Evolutionary conservation across 306 rosid species (phyloP).

Genomic region (Dalbergia cochinchinensis): DNA sequence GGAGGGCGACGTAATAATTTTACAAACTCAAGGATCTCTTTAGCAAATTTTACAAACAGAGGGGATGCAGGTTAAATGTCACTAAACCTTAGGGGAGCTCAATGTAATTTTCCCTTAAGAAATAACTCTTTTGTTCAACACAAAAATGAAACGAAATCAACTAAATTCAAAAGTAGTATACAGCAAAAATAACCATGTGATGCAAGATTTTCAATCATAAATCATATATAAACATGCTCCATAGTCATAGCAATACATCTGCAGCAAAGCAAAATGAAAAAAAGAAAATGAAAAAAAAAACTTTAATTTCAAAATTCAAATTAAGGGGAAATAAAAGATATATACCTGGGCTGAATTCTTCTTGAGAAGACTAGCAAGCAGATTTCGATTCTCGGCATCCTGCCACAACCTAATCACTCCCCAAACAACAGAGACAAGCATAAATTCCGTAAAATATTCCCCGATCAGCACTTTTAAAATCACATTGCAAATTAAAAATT

Average conservation of each 20-base stretch:
- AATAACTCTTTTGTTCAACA: too few species aligned
- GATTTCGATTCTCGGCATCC: slow-evolving; percentile 87
- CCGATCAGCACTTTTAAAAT: slow-evolving; percentile 23
- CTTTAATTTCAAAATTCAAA: neutral
- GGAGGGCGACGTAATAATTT: too few species aligned
- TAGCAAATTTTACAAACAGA: too few species aligned
- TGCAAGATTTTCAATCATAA: neutral
- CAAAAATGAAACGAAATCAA: neutral
- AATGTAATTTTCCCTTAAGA: too few species aligned
- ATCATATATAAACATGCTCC: neutral
- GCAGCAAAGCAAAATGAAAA: neutral
- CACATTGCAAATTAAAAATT: neutral
- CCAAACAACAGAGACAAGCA: neutral
- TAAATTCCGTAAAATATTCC: slow-evolving; percentile 8
- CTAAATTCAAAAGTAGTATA: neutral
- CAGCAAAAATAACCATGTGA: neutral
- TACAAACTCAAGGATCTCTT: too few species aligned
- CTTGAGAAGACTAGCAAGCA: slow-evolving; percentile 73
- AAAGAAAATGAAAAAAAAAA: neutral
- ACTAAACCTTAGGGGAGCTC: too few species aligned
- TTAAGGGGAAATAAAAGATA: neutral
- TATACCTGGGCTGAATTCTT: slow-evolving; percentile 77
- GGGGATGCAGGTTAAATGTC: too few species aligned
- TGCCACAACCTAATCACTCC: slow-evolving; percentile 87
- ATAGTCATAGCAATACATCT: slow-evolving; percentile 10